phyloP scores from a whole-genome alignment of 169 alveolate species.

The Plasmodium yoelii region DNA sequence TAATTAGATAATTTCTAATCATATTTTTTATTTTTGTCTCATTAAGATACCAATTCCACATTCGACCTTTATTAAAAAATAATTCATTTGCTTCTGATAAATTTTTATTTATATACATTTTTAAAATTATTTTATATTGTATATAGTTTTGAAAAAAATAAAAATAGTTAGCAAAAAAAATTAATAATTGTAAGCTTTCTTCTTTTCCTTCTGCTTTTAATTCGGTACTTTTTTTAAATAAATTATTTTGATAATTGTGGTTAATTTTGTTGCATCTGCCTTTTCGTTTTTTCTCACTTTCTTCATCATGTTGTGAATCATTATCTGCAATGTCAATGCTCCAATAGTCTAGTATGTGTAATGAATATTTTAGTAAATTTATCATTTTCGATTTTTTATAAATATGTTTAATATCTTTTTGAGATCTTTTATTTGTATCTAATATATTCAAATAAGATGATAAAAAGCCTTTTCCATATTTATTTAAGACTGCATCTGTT shows the following conservation, averaged over 20 bases:
- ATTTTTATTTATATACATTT: conserved; percentile 15
- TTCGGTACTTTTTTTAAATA: neutral
- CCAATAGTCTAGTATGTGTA: conserved; percentile 42
- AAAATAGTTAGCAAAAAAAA: conserved; percentile 73
- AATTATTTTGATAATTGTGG: too few relatives aligned
- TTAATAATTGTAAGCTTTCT: conserved; percentile 46
- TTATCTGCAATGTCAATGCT: neutral
- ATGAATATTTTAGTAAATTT: conserved; percentile 18
- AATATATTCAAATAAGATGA: conserved; percentile 21
- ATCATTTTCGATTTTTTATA: conserved; percentile 45
- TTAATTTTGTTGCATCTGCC: too few relatives aligned
- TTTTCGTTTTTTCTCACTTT: neutral
- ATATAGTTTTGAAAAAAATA: conserved; percentile 39
- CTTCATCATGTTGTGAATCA: neutral
- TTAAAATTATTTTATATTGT: conserved; percentile 39
- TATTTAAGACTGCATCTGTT: conserved; percentile 18
- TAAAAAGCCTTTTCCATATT: conserved; percentile 58
- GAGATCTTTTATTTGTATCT: conserved; percentile 7
- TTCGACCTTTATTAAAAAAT: conserved; percentile 22
- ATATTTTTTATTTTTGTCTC: conserved; percentile 21
- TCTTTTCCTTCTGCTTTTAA: conserved; percentile 13
- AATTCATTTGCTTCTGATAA: conserved; percentile 46
- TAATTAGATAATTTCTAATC: conserved; percentile 32
- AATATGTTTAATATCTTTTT: conserved; percentile 11
- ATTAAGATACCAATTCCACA: conserved; percentile 61